A percentile compares a stretch with the other conserved stretches of the same genome.
phyloP scores from a whole-genome alignment of 1,284 basidiomycete species.

The Stygiomarasmius scandens region DNA sequence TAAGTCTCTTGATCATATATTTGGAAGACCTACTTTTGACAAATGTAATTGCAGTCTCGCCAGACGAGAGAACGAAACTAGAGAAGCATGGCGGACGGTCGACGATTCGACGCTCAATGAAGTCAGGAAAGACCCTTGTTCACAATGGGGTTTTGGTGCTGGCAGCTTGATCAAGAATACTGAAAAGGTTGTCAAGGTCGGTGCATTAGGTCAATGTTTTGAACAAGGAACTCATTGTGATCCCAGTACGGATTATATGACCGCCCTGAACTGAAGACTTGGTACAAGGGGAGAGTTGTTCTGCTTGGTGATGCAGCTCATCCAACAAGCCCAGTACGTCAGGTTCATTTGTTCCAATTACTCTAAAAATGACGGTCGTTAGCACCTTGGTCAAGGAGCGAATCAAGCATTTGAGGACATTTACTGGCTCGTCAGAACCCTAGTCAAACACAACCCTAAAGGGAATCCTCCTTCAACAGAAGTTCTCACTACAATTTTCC shows the following conservation, averaged over 20 bases:
- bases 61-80: slow-evolving; percentile 38
- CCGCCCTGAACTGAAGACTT: slow-evolving; percentile 43
- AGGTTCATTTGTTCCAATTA: slow-evolving; percentile 5
- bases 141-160: slow-evolving; percentile 37
- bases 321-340: slow-evolving; percentile 41
- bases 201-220: neutral
- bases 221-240: neutral
- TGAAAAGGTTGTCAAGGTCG: slow-evolving; percentile 42
- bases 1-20: slow-evolving; percentile 25
- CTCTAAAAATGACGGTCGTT: neutral
- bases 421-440: slow-evolving; percentile 39
- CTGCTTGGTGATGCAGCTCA: slow-evolving; percentile 48
- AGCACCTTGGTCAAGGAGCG: slow-evolving; percentile 54
- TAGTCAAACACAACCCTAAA: slow-evolving; percentile 36
- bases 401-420: slow-evolving; percentile 52
- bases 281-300: slow-evolving; percentile 43
- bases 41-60: slow-evolving; percentile 32
- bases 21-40: neutral
- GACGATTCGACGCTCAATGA: slow-evolving; percentile 33
- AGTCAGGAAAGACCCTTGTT: slow-evolving; percentile 33
- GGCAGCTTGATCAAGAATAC: slow-evolving; percentile 39
- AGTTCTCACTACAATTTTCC: slow-evolving; percentile 35
- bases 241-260: slow-evolving; percentile 49
- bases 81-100: slow-evolving; percentile 45
- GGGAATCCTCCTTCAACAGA: slow-evolving; percentile 30